Evolutionary conservation across 257 asterid genomes (phyloP).

Genomic region (Penstemon davidsonii): DNA sequence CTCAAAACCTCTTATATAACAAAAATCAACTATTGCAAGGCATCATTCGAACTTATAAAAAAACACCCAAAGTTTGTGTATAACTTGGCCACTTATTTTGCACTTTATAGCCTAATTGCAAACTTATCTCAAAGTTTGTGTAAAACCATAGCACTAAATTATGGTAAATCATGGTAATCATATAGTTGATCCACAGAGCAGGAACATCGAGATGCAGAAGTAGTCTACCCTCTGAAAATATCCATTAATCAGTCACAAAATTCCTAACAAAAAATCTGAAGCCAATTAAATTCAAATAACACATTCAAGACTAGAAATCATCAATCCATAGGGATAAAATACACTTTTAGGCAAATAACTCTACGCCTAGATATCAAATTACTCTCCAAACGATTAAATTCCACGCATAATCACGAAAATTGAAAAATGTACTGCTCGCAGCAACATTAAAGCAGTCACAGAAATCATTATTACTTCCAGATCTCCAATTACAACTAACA

Average conservation of each 20-base stretch:
- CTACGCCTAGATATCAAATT: background rate
- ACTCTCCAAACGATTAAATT: slow-evolving; percentile 8
- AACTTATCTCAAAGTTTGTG: too few relatives aligned
- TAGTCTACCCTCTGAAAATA: too few relatives aligned
- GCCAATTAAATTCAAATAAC: slow-evolving; percentile 7
- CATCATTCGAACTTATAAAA: too few relatives aligned
- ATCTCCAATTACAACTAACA: slow-evolving; percentile 31
- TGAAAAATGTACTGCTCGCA: slow-evolving; percentile 16
- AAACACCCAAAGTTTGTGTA: too few relatives aligned
- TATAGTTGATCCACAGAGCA: too few relatives aligned
- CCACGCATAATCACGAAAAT: slow-evolving; percentile 1
- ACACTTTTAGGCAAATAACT: slow-evolving; percentile 9
- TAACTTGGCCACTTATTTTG: too few relatives aligned
- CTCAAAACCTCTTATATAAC: too few relatives aligned
- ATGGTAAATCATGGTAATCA: too few relatives aligned
- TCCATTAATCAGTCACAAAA: slow-evolving; percentile 8
- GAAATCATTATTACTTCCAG: slow-evolving; percentile 21
- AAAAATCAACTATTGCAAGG: too few relatives aligned
- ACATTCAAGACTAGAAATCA: slow-evolving; percentile 7
- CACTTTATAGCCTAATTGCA: too few relatives aligned
- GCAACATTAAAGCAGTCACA: background rate
- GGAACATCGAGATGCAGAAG: too few relatives aligned
- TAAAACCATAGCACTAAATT: too few relatives aligned
- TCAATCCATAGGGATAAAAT: background rate
- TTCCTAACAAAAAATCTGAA: slow-evolving; percentile 10